A percentile compares a stretch with the other conserved stretches of the same genome.
These are phyloP conservation scores for Candida nanaspora DNA, from an alignment of 805 yeast genomes.

Conservation along the genomic window DNA sequence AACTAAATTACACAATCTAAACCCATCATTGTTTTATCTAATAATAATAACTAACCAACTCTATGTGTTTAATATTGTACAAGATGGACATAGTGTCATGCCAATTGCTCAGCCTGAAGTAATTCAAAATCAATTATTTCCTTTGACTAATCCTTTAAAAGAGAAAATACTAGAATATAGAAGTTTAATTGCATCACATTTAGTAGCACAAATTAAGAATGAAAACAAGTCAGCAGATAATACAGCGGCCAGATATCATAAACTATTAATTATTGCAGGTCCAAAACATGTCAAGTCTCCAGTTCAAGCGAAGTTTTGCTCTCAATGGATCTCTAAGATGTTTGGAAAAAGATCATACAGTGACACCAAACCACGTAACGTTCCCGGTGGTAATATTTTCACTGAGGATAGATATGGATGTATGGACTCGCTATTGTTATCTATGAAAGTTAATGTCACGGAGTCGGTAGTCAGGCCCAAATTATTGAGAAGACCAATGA, in stretches of 20 bases:
- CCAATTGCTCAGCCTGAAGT: conserved; percentile 38
- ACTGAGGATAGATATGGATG: neutral
- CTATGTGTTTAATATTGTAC: too few species aligned
- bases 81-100: conserved; percentile 27
- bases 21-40: neutral
- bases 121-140: conserved; percentile 32
- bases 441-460: conserved; percentile 33
- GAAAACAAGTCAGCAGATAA: neutral
- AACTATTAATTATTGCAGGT: conserved; percentile 31
- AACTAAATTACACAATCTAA: conserved; percentile 1
- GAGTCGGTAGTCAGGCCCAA: conserved; percentile 4
- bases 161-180: conserved; percentile 26
- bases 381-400: conserved; percentile 1
- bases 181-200: conserved; percentile 10
- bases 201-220: neutral
- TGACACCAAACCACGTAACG: conserved; percentile 1
- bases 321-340: conserved; percentile 31
- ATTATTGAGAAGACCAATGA: conserved; percentile 6
- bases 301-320: conserved; percentile 30
- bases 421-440: conserved; percentile 18
- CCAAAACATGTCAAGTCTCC: conserved; percentile 27
- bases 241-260: conserved; percentile 4
- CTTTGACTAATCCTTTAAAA: conserved; percentile 23
- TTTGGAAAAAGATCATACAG: neutral
- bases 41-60: neutral